Percentiles rank a stretch among this genome's conserved stretches.
These are phyloP conservation scores for Ambrosia hybrid DNA, from an alignment of 140 eudicot genomes.

Conservation along the genomic window DNA sequence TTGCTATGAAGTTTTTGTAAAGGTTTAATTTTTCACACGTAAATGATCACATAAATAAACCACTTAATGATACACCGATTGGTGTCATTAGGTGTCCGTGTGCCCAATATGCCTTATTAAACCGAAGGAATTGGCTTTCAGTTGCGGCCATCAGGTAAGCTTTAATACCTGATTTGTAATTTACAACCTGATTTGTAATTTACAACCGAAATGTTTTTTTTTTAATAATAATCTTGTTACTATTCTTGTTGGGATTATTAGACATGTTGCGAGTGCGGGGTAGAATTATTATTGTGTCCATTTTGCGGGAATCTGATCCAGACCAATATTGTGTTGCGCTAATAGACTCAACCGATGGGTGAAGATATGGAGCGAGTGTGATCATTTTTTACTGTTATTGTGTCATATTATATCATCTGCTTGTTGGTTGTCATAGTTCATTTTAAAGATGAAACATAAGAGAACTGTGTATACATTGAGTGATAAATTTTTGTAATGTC, in stretches of 20 bases:
- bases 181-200: background rate
- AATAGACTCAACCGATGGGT: background rate
- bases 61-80: background rate
- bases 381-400: background rate
- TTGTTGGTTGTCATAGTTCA: background rate
- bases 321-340: slow-evolving; percentile 48
- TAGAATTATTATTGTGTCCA: slow-evolving; percentile 42
- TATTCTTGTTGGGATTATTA: slow-evolving; percentile 16
- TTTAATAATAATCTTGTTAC: background rate
- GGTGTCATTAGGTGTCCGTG: slow-evolving; percentile 31
- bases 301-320: slow-evolving; percentile 47
- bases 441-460: background rate
- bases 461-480: too few species aligned
- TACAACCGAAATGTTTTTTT: too few species aligned
- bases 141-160: slow-evolving; percentile 77
- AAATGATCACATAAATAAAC: background rate
- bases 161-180: background rate
- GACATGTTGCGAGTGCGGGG: slow-evolving; percentile 72
- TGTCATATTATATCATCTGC: background rate
- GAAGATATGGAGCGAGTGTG: background rate
- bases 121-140: slow-evolving; percentile 58
- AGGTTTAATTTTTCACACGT: background rate
- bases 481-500: too few species aligned
- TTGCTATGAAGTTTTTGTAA: background rate
- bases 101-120: slow-evolving; percentile 52